phyloP scores from a whole-genome alignment of 805 yeast genomes.

The Wickerhamiella occidentalis region DNA sequence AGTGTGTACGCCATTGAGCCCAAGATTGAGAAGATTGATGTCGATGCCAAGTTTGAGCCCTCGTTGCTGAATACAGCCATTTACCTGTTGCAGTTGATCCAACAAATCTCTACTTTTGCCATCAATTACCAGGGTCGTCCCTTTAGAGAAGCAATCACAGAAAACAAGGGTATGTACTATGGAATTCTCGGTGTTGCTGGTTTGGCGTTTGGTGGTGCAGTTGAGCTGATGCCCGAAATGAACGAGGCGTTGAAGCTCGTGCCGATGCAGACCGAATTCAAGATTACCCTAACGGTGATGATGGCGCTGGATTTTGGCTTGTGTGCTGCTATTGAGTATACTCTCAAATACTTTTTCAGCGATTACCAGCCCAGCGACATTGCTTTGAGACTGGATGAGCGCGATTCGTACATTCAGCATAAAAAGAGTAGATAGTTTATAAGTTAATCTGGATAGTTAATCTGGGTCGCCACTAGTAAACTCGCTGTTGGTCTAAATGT shows the following conservation, averaged over 20 bases:
- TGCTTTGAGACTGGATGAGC: slow-evolving; percentile 36
- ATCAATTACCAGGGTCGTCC: slow-evolving; percentile 97
- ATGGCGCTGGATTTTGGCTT: slow-evolving; percentile 65
- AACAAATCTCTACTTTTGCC: slow-evolving; percentile 94
- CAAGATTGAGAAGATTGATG: slow-evolving; percentile 70
- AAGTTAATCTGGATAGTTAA: too few relatives aligned
- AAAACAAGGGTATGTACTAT: slow-evolving; percentile 93
- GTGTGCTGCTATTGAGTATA: slow-evolving; percentile 64
- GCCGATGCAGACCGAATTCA: slow-evolving; percentile 65
- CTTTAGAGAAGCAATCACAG: slow-evolving; percentile 79
- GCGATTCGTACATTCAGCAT: slow-evolving; percentile 17
- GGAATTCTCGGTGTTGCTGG: slow-evolving; percentile 86
- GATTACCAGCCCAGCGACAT: slow-evolving; percentile 89
- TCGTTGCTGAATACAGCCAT: slow-evolving; percentile 92
- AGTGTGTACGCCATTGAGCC: slow-evolving; percentile 86
- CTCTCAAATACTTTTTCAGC: slow-evolving; percentile 76
- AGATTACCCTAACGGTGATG: slow-evolving; percentile 58
- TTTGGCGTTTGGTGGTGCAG: slow-evolving; percentile 79
- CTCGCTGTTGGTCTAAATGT: too few relatives aligned
- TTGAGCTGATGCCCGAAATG: slow-evolving; percentile 89
- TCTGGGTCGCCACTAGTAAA: too few relatives aligned
- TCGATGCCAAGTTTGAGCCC: slow-evolving; percentile 80
- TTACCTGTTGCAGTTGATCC: slow-evolving; percentile 85
- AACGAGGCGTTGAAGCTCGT: slow-evolving; percentile 89
- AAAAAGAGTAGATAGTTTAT: slow-evolving; percentile 4